phyloP scores from a whole-genome alignment of 1,139 yeast species.

The Saccharomyces pastorianus region DNA sequence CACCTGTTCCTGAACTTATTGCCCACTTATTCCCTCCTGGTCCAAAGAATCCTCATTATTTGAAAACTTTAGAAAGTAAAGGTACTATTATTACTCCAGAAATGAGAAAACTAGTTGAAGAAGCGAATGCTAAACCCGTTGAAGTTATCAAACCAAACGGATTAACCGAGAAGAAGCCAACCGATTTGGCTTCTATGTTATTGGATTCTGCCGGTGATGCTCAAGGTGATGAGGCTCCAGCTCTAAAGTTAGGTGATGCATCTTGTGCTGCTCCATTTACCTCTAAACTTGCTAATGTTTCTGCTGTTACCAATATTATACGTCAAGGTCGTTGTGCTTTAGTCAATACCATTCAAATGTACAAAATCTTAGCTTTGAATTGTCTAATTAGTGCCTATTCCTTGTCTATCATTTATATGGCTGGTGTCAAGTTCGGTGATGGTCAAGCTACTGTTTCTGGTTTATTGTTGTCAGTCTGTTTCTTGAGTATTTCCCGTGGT shows the following conservation, averaged over 20 bases:
- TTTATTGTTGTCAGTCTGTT: slow-evolving; percentile 82
- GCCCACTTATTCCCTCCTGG: slow-evolving; percentile 98
- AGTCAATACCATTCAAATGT: slow-evolving; percentile 97
- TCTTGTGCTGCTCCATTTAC: slow-evolving; percentile 99
- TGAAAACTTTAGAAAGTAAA: slow-evolving; percentile 74
- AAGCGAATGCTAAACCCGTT: slow-evolving; percentile 27
- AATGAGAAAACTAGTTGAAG: slow-evolving; percentile 50
- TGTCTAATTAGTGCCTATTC: slow-evolving; percentile 97
- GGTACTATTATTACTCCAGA: slow-evolving; percentile 70
- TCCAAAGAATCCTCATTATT: slow-evolving; percentile 77
- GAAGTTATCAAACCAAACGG: slow-evolving; percentile 28
- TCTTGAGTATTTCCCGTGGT: slow-evolving; percentile 91
- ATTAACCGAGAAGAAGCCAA: slow-evolving; percentile 29
- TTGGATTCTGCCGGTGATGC: slow-evolving; percentile 65
- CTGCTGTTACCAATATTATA: slow-evolving; percentile 85
- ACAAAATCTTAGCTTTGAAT: slow-evolving; percentile 91
- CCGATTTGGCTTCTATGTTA: slow-evolving; percentile 64
- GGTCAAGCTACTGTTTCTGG: slow-evolving; percentile 95
- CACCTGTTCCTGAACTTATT: slow-evolving; percentile 78
- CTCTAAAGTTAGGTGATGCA: slow-evolving; percentile 93
- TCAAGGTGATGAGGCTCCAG: slow-evolving; percentile 81
- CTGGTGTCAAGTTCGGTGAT: slow-evolving; percentile 98
- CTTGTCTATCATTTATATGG: slow-evolving; percentile 83
- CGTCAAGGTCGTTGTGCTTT: slow-evolving; percentile 99
- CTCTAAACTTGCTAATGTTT: slow-evolving; percentile 83